phyloP scores from a whole-genome alignment of 2,329 filamentous ascomycete genomes.

The Thelonectria discophora region DNA sequence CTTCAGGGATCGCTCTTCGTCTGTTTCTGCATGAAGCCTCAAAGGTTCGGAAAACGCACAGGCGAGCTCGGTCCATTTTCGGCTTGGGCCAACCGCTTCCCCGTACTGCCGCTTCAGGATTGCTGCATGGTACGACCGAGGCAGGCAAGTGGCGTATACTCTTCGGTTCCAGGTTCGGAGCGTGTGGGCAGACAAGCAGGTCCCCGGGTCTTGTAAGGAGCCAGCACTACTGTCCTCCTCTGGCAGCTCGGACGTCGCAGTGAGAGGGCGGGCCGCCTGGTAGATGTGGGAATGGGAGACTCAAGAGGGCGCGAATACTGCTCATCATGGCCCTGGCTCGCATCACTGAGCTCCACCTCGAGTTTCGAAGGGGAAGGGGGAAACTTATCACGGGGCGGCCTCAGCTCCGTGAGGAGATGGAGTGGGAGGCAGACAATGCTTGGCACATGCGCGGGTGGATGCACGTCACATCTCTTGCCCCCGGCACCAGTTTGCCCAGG shows the following conservation, averaged over 20 bases:
- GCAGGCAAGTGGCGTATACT: conserved; percentile 25
- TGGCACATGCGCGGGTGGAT: conserved; percentile 23
- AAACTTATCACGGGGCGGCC: conserved; percentile 20
- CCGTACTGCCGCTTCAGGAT: conserved; percentile 34
- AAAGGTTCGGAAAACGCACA: conserved; percentile 9
- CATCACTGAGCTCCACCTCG: conserved; percentile 11
- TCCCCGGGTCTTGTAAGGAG: conserved; percentile 18
- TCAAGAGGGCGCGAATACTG: conserved; percentile 1
- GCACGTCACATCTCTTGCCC: conserved; percentile 17
- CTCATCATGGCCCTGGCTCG: conserved; percentile 3
- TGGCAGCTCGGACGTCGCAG: conserved; percentile 8
- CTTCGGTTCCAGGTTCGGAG: conserved; percentile 18
- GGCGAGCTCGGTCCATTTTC: conserved; percentile 29
- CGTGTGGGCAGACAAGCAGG: conserved; percentile 10
- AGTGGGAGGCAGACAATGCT: conserved; percentile 10
- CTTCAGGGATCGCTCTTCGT: conserved; percentile 14
- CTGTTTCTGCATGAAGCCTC: conserved; percentile 19
- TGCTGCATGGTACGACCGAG: conserved; percentile 39
- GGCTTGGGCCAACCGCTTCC: conserved; percentile 30
- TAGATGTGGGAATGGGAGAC: background rate
- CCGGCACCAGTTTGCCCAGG: conserved; percentile 1
- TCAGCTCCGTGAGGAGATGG: conserved; percentile 19
- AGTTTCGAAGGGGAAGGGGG: background rate
- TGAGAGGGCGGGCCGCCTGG: conserved; percentile 2
- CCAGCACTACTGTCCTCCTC: conserved; percentile 20